Percentiles rank a stretch among this genome's conserved stretches.
Conservation (phyloP, 1,284 basidiomycete species). For the Leccinum colubrinum region DNA sequence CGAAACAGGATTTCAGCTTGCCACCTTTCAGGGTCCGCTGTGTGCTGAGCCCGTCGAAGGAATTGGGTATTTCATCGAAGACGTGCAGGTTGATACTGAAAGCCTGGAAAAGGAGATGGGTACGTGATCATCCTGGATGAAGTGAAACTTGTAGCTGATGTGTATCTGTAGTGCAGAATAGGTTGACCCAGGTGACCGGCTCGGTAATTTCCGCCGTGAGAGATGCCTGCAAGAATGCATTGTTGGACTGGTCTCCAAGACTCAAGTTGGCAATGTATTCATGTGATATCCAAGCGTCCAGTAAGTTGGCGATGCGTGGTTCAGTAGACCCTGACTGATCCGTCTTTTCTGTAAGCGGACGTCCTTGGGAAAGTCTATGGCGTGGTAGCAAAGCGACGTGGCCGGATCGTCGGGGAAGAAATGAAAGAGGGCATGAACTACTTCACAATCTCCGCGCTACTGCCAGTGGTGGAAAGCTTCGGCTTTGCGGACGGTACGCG, state of each 20-base stretch:
- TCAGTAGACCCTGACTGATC: slow-evolving; percentile 4
- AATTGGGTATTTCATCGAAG: slow-evolving; percentile 89
- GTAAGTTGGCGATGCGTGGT: slow-evolving; percentile 46
- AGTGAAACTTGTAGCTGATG: slow-evolving; percentile 11
- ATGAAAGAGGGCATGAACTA: slow-evolving; percentile 98
- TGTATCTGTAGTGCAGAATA: slow-evolving; percentile 53
- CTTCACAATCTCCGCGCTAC: slow-evolving; percentile 86
- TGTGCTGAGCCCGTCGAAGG: slow-evolving; percentile 96
- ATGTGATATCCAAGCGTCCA: slow-evolving; percentile 97
- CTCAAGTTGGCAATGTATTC: slow-evolving; percentile 98
- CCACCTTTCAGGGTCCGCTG: slow-evolving; percentile 90
- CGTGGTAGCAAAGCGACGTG: slow-evolving; percentile 88
- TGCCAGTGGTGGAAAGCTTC: slow-evolving; percentile 98
- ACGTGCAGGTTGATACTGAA: slow-evolving; percentile 61
- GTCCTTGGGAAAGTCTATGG: slow-evolving; percentile 98
- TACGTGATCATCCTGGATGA: slow-evolving; percentile 32
- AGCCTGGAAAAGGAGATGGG: slow-evolving; percentile 64
- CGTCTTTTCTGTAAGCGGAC: slow-evolving; percentile 60
- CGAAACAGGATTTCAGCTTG: slow-evolving; percentile 95
- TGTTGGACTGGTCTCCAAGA: slow-evolving; percentile 97
- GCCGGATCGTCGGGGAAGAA: slow-evolving; percentile 93
- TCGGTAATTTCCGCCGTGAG: slow-evolving; percentile 87
- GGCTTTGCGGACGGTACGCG: slow-evolving; percentile 90
- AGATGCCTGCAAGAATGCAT: slow-evolving; percentile 85
- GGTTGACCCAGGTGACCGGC: slow-evolving; percentile 78